A percentile compares a stretch with the other conserved stretches of the same genome.
phyloP scores from a whole-genome alignment of 1,284 basidiomycete genomes.

The Taiwanofungus camphoratus region DNA sequence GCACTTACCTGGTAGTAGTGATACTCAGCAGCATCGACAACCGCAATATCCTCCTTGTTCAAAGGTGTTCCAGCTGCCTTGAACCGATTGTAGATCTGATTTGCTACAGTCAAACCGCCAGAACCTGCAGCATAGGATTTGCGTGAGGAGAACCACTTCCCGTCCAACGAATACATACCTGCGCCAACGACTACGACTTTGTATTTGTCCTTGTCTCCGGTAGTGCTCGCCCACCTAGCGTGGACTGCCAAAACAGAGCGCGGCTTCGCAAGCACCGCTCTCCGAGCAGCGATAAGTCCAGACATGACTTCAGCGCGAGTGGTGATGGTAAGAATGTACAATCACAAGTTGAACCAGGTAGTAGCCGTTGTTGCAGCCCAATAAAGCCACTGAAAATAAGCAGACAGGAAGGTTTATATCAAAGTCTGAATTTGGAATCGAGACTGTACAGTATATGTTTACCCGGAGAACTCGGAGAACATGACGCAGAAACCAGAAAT shows the following conservation, averaged over 20 bases:
- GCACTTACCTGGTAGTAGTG: conserved; percentile 72
- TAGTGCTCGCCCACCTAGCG: conserved; percentile 33
- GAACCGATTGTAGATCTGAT: conserved; percentile 81
- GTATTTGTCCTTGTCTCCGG: conserved; percentile 41
- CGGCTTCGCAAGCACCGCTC: conserved; percentile 3
- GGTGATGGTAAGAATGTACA: no score
- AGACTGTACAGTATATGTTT: no score
- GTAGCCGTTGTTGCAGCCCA: no score
- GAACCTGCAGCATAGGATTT: conserved; percentile 44
- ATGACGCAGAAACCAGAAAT: no score
- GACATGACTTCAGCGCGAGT: neutral
- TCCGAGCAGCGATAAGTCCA: conserved; percentile 7
- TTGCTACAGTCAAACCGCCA: conserved; percentile 73
- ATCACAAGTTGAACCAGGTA: no score
- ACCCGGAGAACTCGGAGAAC: no score
- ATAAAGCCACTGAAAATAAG: no score
- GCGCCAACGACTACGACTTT: conserved; percentile 64
- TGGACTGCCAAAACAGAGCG: conserved; percentile 7
- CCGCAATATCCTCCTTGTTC: conserved; percentile 72
- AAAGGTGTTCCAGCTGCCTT: conserved; percentile 62
- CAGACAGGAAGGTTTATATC: no score
- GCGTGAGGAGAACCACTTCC: conserved; percentile 9
- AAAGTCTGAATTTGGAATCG: no score
- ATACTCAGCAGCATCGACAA: conserved; percentile 72
- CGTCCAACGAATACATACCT: conserved; percentile 36